Evolutionary conservation across 305 asterid genomes (phyloP).

Genomic region (Fraxinus sp.): DNA sequence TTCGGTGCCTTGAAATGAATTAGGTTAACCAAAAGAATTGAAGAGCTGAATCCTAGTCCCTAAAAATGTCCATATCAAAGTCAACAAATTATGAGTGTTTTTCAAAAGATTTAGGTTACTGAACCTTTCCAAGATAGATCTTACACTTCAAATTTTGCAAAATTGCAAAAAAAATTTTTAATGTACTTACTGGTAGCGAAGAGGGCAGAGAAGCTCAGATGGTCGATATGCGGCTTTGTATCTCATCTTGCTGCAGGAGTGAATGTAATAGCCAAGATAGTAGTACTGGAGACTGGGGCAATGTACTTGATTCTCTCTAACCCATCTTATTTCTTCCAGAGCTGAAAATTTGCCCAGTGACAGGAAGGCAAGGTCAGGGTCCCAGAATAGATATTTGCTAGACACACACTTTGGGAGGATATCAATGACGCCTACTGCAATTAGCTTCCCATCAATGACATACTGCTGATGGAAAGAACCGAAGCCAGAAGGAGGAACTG

Average conservation of each 20-base stretch:
- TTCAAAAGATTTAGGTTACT: not conserved
- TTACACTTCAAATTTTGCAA: conserved; percentile 18
- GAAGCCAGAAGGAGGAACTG: conserved; percentile 81
- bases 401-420: conserved; percentile 92
- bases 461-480: conserved; percentile 99
- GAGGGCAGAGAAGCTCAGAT: conserved; percentile 97
- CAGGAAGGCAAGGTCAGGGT: conserved; percentile 81
- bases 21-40: not conserved
- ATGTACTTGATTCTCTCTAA: conserved; percentile 60
- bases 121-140: not conserved
- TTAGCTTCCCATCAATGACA: conserved; percentile 75
- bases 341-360: conserved; percentile 97
- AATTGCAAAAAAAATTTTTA: conserved; percentile 1
- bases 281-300: conserved; percentile 90
- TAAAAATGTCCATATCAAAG: conserved; percentile 14
- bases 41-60: conserved; percentile 15
- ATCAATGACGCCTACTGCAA: conserved; percentile 94
- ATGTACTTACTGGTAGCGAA: conserved; percentile 75
- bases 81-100: not conserved
- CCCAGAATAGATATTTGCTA: conserved; percentile 98
- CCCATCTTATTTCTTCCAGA: conserved; percentile 80
- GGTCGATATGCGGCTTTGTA: conserved; percentile 92
- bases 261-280: conserved; percentile 97
- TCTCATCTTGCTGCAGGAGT: conserved; percentile 95
- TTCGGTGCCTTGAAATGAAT: conserved; percentile 13